A percentile compares a stretch with the other conserved stretches of the same genome.
Conservation (phyloP, 2,329 filamentous ascomycete genomes). For the Zopfia rhizophila region DNA sequence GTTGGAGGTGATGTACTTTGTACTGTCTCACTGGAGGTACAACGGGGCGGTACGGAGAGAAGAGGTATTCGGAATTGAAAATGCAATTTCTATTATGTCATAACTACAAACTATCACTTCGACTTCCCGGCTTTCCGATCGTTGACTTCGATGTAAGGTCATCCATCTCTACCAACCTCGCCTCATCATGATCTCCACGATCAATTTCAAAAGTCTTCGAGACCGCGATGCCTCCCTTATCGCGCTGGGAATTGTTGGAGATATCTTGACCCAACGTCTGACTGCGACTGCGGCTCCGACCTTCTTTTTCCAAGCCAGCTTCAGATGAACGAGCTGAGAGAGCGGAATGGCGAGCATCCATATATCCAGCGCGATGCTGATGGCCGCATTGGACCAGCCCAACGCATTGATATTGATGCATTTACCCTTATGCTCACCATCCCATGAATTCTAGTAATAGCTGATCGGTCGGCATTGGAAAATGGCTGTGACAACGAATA, state of each 20-base stretch:
- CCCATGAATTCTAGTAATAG: conserved; percentile 46
- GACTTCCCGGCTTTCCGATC: too few relatives aligned
- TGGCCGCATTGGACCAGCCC: conserved; percentile 44
- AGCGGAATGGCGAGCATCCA: conserved; percentile 49
- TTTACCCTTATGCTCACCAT: conserved; percentile 37
- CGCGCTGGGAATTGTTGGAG: background rate
- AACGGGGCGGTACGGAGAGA: too few relatives aligned
- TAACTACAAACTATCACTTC: too few relatives aligned
- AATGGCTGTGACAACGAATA: conserved; percentile 27
- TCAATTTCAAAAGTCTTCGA: conserved; percentile 32
- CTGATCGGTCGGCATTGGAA: conserved; percentile 49
- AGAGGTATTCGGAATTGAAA: too few relatives aligned
- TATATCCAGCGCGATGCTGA: conserved; percentile 45
- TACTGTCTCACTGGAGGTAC: too few relatives aligned
- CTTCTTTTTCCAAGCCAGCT: conserved; percentile 49
- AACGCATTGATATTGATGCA: conserved; percentile 51
- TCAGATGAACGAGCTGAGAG: conserved; percentile 42
- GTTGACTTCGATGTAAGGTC: conserved; percentile 23
- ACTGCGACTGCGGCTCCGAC: conserved; percentile 42
- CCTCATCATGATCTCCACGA: conserved; percentile 25
- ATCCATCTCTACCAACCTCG: conserved; percentile 29
- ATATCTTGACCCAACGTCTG: too few relatives aligned
- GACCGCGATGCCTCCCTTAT: conserved; percentile 23
- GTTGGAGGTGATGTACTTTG: too few relatives aligned
- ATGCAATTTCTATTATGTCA: too few relatives aligned